A percentile compares a stretch with the other conserved stretches of the same genome.
Conservation (phyloP, 1,284 basidiomycete genomes). For the Retiboletus flavoniger region DNA sequence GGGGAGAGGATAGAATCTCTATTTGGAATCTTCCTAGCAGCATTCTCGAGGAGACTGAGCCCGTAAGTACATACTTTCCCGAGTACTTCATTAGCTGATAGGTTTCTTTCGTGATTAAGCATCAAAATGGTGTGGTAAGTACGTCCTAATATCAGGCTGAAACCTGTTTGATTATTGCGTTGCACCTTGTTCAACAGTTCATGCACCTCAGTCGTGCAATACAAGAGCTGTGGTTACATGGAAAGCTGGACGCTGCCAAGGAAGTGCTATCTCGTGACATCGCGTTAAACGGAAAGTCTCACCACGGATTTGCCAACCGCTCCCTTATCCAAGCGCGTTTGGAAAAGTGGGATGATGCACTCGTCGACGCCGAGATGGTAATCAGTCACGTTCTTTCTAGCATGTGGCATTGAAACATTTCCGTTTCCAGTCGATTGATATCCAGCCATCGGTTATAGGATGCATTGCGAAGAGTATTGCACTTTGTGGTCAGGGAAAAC, state of each 20-base stretch:
- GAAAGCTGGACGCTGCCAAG: background rate
- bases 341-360: conserved; percentile 7
- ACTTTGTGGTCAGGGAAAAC: conserved; percentile 11
- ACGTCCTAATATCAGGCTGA: background rate
- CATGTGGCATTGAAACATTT: background rate
- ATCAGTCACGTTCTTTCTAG: background rate
- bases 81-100: background rate
- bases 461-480: conserved; percentile 22
- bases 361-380: conserved; percentile 21
- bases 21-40: conserved; percentile 13
- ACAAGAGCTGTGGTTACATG: conserved; percentile 10
- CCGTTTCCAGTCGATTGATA: conserved; percentile 12
- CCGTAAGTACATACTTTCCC: conserved; percentile 1
- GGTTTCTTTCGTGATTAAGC: background rate
- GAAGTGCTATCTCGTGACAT: conserved; percentile 17
- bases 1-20: conserved; percentile 14
- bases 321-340: conserved; percentile 14
- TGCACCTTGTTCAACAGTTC: conserved; percentile 6
- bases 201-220: conserved; percentile 4
- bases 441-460: conserved; percentile 18
- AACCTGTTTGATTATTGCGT: background rate
- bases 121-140: conserved; percentile 8
- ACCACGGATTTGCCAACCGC: conserved; percentile 16
- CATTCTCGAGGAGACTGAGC: background rate
- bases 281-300: conserved; percentile 10